Evolutionary conservation across 2,329 filamentous ascomycete species (phyloP).

Genomic region (Ophiosphaerella korrae): DNA sequence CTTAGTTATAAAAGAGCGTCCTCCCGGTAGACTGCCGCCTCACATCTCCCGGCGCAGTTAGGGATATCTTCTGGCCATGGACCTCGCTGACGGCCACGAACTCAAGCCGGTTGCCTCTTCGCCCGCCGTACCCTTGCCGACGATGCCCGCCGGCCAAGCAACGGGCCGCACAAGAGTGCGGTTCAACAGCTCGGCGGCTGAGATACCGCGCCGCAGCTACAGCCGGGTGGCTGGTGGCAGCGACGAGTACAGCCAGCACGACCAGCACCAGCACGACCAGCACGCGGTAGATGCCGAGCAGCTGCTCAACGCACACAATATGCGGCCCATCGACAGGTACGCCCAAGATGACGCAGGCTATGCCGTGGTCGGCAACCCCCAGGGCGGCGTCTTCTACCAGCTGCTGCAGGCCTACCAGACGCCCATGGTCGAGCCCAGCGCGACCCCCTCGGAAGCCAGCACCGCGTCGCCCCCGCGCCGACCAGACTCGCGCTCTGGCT

Average conservation of each 20-base stretch:
- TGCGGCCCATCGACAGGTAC: no score
- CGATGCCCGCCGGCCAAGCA: slow-evolving; percentile 15
- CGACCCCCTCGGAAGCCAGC: slow-evolving; percentile 22
- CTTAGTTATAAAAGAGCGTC: no score
- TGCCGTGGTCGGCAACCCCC: slow-evolving; percentile 31
- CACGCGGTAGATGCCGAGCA: slow-evolving; percentile 28
- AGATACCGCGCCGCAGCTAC: slow-evolving; percentile 22
- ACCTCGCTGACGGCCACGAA: slow-evolving; percentile 14
- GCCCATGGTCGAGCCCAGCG: slow-evolving; percentile 18
- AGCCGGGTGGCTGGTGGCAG: slow-evolving; percentile 15
- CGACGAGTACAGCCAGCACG: slow-evolving; percentile 10
- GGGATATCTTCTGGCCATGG: neutral
- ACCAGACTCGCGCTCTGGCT: slow-evolving; percentile 9
- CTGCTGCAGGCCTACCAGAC: slow-evolving; percentile 40
- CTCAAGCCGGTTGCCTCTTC: slow-evolving; percentile 1
- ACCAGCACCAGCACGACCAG: slow-evolving; percentile 7
- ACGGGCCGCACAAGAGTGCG: slow-evolving; percentile 27
- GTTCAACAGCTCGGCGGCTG: slow-evolving; percentile 35
- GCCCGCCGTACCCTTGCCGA: slow-evolving; percentile 10
- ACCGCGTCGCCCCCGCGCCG: slow-evolving; percentile 1
- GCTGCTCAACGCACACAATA: slow-evolving; percentile 25
- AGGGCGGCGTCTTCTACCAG: slow-evolving; percentile 40
- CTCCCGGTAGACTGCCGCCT: no score
- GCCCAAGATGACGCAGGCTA: slow-evolving; percentile 26
- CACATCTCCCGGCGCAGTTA: no score